Base-by-base conservation (phyloP, 139 green algal genomes). In the Tetradesmus obliquus region DNA sequence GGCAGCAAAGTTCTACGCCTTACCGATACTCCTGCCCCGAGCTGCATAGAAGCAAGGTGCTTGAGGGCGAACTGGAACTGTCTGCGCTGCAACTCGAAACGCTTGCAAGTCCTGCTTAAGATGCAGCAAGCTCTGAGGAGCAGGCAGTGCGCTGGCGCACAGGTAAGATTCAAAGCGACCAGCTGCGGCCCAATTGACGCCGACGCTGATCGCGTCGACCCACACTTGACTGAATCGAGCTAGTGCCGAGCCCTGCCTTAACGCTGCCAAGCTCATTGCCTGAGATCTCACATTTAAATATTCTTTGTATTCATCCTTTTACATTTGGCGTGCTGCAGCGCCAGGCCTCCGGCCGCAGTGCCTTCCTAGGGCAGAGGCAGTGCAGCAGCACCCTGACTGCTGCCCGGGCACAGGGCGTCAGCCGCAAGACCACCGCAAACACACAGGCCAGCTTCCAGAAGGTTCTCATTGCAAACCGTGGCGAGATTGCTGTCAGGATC, bases 401-500 rank as follows among this genome's bases (percentile, higher is more conserved):
- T 76, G 88, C 88, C 2, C 60, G 80, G 8, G 88, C 88, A 7
- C 58, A 82, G 80, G 58, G 19, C 10, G 80, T 92, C 45, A 92
- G 58, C 80, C 24, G 88, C 20, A 88, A 88, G 45, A 82, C 80
- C 5, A 88, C 57, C 51, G 24, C 15, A 5, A 45, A n/a, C 13
- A 55, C 80, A 32, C 88, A 92, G 80, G 80, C 58, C 20, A 88
- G 72, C 90, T 92, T 92, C 71, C 83, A 92, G 74, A 92, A 99
- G 93, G 97, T 99, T 0, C 95, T 99, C 55, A 96, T 99, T 60
- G 97, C 97, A 71, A 99, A 99, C 93, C 93, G 97, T 51, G 97
- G 97, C 19, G 97, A 99, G 93, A 99, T 99, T 93, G 97, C 97
- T 5, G 97, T 99, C 66, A 95, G 97, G 58, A 97, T 99, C 15